These are phyloP conservation scores for Dactylellina drechsleri DNA, from an alignment of 2,329 filamentous ascomycete species.

Conservation along the genomic window DNA sequence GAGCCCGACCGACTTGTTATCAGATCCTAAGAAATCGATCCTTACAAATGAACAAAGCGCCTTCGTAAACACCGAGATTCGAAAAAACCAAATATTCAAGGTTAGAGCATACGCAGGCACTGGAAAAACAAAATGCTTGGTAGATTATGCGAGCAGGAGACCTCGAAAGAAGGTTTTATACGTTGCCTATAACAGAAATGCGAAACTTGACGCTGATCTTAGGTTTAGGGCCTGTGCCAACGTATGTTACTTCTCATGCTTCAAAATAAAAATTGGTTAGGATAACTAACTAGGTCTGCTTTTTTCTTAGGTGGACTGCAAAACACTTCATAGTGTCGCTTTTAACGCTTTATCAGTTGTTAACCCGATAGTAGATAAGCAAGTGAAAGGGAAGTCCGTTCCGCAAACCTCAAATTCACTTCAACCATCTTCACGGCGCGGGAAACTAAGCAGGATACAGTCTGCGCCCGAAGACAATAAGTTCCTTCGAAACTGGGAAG, in stretches of 20 bases:
- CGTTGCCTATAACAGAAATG: slow-evolving; percentile 46
- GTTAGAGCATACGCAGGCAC: slow-evolving; percentile 57
- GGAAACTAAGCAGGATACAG: slow-evolving; percentile 34
- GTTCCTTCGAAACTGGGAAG: slow-evolving; percentile 44
- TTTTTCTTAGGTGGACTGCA: slow-evolving; percentile 45
- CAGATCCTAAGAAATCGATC: neutral
- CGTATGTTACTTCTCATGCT: slow-evolving; percentile 10
- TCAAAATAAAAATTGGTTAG: neutral
- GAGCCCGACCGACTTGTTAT: neutral
- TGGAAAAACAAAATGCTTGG: slow-evolving; percentile 57
- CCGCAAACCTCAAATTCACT: neutral
- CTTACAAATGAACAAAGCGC: slow-evolving; percentile 55
- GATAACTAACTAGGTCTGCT: neutral
- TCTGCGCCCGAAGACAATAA: slow-evolving; percentile 41
- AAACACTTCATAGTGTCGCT: slow-evolving; percentile 51
- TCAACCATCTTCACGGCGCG: slow-evolving; percentile 28
- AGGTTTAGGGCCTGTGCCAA: slow-evolving; percentile 41
- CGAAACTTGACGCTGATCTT: slow-evolving; percentile 43
- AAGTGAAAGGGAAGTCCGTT: slow-evolving; percentile 31
- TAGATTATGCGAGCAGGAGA: slow-evolving; percentile 55
- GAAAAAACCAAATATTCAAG: slow-evolving; percentile 55
- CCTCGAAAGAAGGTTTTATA: slow-evolving; percentile 38
- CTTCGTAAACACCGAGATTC: slow-evolving; percentile 55
- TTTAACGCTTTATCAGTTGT: slow-evolving; percentile 47
- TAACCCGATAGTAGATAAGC: slow-evolving; percentile 30